A percentile compares a stretch with the other conserved stretches of the same genome.
These are phyloP conservation scores for Flueggea neowawraea DNA, from an alignment of 441 rosid genomes.

Conservation along the genomic window DNA sequence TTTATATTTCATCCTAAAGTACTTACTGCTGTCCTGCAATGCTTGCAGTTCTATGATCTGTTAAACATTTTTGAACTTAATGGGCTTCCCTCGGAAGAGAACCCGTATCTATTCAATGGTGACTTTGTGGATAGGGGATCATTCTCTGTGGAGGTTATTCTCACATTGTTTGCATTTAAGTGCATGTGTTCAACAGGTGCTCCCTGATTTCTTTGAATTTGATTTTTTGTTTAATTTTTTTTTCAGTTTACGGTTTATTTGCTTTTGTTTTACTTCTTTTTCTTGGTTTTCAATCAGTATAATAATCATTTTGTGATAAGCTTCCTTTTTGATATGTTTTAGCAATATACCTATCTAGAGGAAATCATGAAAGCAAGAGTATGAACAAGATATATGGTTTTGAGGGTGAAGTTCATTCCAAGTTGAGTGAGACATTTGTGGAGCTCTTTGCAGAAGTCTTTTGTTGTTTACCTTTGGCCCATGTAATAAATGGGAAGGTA, in stretches of 20 bases:
- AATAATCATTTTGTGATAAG: background rate
- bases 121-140: conserved; percentile 99
- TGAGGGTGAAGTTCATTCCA: conserved; percentile 96
- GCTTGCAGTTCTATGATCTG: conserved; percentile 93
- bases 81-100: conserved; percentile 96
- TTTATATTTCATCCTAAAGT: conserved; percentile 2
- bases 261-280: background rate
- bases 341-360: conserved; percentile 93
- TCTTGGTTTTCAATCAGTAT: background rate
- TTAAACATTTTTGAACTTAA: conserved; percentile 92
- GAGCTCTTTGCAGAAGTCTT: conserved; percentile 98
- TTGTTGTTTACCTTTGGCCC: conserved; percentile 94
- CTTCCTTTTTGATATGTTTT: conserved; percentile 12
- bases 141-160: conserved; percentile 93
- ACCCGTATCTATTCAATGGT: conserved; percentile 94
- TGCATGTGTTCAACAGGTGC: conserved; percentile 94
- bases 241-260: background rate
- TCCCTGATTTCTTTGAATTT: background rate
- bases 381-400: conserved; percentile 99
- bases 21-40: conserved; percentile 13
- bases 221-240: conserved; percentile 2
- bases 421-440: conserved; percentile 90
- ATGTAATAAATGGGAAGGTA: conserved; percentile 74
- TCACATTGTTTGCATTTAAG: conserved; percentile 92
- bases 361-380: conserved; percentile 99